Conservation (phyloP, 2,329 filamentous ascomycete genomes). For the Emergomyces orientalis region DNA sequence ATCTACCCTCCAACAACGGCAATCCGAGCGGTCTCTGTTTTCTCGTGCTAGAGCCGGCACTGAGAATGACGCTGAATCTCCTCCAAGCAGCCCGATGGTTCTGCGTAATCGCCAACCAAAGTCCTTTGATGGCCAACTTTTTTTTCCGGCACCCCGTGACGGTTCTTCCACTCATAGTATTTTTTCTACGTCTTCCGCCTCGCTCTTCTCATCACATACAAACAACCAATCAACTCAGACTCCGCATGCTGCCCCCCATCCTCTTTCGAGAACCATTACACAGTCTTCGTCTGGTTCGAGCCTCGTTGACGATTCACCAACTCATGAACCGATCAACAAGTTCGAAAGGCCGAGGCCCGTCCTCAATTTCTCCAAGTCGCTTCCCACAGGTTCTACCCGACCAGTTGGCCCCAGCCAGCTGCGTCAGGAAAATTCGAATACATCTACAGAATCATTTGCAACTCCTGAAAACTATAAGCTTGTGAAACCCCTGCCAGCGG, state of each 20-base stretch:
- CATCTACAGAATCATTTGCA: conserved; percentile 49
- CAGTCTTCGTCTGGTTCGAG: conserved; percentile 79
- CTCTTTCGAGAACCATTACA: conserved; percentile 75
- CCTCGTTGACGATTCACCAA: conserved; percentile 62
- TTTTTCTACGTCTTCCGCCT: conserved; percentile 44
- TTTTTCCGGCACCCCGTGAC: conserved; percentile 57
- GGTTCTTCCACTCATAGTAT: conserved; percentile 49
- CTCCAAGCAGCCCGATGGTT: conserved; percentile 44
- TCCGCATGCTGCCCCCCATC: conserved; percentile 59
- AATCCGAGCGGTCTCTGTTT: conserved; percentile 56
- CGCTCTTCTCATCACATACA: conserved; percentile 29
- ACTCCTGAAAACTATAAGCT: conserved; percentile 70
- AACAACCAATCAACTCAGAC: conserved; percentile 27
- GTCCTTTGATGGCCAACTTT: conserved; percentile 64
- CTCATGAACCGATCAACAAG: conserved; percentile 46
- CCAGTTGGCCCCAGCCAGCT: conserved; percentile 33
- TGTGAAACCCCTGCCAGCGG: conserved; percentile 66
- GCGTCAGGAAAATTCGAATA: conserved; percentile 42
- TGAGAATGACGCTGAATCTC: conserved; percentile 40
- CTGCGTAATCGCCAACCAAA: conserved; percentile 59
- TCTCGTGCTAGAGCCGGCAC: conserved; percentile 26
- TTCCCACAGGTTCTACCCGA: conserved; percentile 56
- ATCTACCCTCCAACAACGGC: conserved; percentile 79
- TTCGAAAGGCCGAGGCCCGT: conserved; percentile 44
- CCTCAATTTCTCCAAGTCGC: conserved; percentile 61